Evolutionary conservation across 164 flowering plant genomes (phyloP), one percentile per base, ranked within the genome.

Genomic region (Dillenia turbinata): DNA sequence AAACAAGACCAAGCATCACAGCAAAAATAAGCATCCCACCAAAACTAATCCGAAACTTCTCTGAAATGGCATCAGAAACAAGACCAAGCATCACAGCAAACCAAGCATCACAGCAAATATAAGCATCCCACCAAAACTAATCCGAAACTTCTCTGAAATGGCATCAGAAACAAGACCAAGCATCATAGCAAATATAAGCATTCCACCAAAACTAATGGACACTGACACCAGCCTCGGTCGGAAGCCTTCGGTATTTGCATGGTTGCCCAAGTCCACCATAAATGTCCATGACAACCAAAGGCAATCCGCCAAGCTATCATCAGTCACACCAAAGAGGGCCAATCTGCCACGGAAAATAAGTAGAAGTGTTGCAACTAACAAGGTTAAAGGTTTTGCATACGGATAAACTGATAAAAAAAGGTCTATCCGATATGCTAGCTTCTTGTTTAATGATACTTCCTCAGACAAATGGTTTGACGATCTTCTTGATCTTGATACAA

Each of bases 71-170:
- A 83, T 89, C 96, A 69, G 96, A 86, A 47, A 89, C 90, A 63
- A 89, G 88, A 61, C 92, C 96, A 57, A 89, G 92, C 96, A 89
- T 89, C n/a, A n/a, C n/a, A n/a, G n/a, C n/a, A n/a, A n/a, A 61
- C 92, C 96, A 57, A 89, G 92, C 96, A 89, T 89, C 96, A 85
- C 86, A 13, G 96, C 92, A 83, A 86, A 89, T 77, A 86, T 79
- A 64, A 89, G 89, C 96, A 89, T 86, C 64, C 96, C 92, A 56
- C 92, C 96, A 72, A 82, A 89, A 69, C 90, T 88, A 62, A 88
- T 81, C n/a, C n/a, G n/a, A n/a, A n/a, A n/a, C n/a, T n/a, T n/a
- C n/a, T n/a, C n/a, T 8, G 92, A 89, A 19, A 89, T 89, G 10
- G 90, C 84, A 83, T 89, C 96, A 69, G 96, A 86, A 47, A 89